Evolutionary conservation across 177 flowering plant genomes (phyloP).

Genomic region (Vitis hybrid): DNA sequence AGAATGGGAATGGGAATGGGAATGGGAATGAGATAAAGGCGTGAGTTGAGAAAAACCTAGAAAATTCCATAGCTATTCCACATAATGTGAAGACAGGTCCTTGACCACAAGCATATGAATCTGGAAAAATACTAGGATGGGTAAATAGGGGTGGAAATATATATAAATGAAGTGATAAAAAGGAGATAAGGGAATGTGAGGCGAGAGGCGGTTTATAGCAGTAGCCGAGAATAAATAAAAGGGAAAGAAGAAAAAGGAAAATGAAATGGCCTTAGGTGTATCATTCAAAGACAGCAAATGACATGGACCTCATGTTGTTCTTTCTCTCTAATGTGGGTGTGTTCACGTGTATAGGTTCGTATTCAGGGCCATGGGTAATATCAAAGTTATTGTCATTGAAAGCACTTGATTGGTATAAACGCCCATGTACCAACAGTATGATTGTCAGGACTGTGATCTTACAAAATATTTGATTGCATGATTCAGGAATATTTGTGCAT

Average conservation of each 20-base stretch:
- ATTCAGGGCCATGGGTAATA: too few species aligned
- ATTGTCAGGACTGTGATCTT: too few species aligned
- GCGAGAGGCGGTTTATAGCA: too few species aligned
- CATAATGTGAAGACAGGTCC: constrained; percentile 5
- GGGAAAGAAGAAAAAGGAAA: background rate
- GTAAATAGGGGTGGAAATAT: background rate
- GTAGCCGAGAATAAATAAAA: background rate
- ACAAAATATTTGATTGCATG: too few species aligned
- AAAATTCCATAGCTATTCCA: background rate
- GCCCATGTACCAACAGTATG: too few species aligned
- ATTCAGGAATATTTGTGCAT: too few species aligned
- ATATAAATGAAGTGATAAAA: background rate
- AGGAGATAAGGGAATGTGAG: background rate
- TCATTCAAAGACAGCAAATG: constrained; percentile 6
- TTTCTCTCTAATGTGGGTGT: too few species aligned
- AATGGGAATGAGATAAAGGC: too few species aligned
- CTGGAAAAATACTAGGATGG: constrained; percentile 12
- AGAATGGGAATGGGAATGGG: too few species aligned
- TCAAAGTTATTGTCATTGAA: too few species aligned
- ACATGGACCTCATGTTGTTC: background rate
- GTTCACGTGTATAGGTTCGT: too few species aligned
- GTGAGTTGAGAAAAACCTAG: background rate
- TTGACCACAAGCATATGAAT: constrained; percentile 13
- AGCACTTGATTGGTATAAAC: too few species aligned
- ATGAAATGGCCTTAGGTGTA: constrained; percentile 7